phyloP scores from a whole-genome alignment of 2,329 filamentous ascomycete genomes.

The Bretziella fagacearum region DNA sequence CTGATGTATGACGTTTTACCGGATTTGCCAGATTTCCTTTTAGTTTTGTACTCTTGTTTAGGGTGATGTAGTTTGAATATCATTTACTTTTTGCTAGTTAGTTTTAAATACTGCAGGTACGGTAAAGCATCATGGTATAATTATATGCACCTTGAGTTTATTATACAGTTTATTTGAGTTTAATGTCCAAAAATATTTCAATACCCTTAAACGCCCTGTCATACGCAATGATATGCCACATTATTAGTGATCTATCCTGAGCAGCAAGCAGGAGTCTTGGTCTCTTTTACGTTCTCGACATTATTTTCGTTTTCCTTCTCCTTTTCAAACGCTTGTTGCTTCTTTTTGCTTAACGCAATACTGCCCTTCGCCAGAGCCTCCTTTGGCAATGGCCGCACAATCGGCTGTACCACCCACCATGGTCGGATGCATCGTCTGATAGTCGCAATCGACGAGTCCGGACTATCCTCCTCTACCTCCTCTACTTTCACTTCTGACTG shows the following conservation, averaged over 20 bases:
- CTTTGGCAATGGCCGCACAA: conserved; percentile 68
- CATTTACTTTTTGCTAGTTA: too few relatives aligned
- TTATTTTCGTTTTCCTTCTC: conserved; percentile 12
- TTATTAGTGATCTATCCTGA: not conserved
- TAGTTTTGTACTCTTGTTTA: not conserved
- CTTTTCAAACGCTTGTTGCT: conserved; percentile 27
- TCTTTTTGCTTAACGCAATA: conserved; percentile 57
- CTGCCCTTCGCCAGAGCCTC: conserved; percentile 75
- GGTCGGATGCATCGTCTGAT: conserved; percentile 61
- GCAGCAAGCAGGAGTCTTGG: not conserved
- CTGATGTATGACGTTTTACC: too few relatives aligned
- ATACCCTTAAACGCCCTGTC: too few relatives aligned
- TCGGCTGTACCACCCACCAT: conserved; percentile 82
- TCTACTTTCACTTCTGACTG: conserved; percentile 20
- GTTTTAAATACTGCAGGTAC: too few relatives aligned
- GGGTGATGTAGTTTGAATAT: too few relatives aligned
- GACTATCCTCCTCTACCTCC: conserved; percentile 36
- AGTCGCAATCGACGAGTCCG: conserved; percentile 29
- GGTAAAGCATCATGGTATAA: too few relatives aligned
- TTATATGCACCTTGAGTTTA: too few relatives aligned
- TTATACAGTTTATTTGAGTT: too few relatives aligned
- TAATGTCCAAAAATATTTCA: too few relatives aligned
- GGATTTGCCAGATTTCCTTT: not conserved
- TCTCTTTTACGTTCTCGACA: not conserved
- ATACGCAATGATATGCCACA: too few relatives aligned